Base-by-base conservation (phyloP, 2,329 filamentous ascomycete species). In the Ophiostoma tasmaniense region DNA sequence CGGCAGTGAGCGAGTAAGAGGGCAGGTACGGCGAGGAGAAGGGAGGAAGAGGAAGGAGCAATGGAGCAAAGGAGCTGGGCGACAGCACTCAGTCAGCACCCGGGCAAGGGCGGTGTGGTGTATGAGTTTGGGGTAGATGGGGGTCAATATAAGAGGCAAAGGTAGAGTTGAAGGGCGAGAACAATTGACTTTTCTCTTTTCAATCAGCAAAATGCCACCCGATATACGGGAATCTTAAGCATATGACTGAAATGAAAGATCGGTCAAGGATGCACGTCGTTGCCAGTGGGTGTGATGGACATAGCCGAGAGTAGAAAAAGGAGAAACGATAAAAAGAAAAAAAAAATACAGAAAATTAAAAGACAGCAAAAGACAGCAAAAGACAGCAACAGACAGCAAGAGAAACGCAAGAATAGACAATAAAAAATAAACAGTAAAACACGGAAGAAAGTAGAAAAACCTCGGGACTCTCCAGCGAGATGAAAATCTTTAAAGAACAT, bases 81-180 rank as follows among this genome's bases (percentile, higher is more conserved):
- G 50, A 64, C 28, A 64, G 33, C 33, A 33, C 33, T 33, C 28
- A 64, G 20, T 37, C 8, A 64, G 33, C 61, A 64, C 28, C 61
- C 61, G 61, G 37, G 59, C 61, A 35, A 64, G 33, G 61, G 61
- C 61, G 61, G 61, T 64, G 61, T 64, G 61, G 61, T n/a, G 20
- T 33, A 33, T 22, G 42, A 45, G 55, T 61, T 61, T 30, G 25
- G 55, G 22, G 22, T 30, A 61, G 50, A 30, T 61, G 22, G 25
- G 55, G 55, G 55, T 61, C 55, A 30, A 61, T 17, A 55, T 14
- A 28, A 13, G 50, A 55, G 50, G n/a, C 50, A 22, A 55, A 10
- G 8, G 50, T 4, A 28, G 11, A 55, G 11, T 25, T 22, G n/a
- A 55, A 2, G 20, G 50, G 37, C 37, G 37, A 39, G 37, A 39